phyloP scores from a whole-genome alignment of 768 basidiomycete species.

The Sarcomyxa edulis region DNA sequence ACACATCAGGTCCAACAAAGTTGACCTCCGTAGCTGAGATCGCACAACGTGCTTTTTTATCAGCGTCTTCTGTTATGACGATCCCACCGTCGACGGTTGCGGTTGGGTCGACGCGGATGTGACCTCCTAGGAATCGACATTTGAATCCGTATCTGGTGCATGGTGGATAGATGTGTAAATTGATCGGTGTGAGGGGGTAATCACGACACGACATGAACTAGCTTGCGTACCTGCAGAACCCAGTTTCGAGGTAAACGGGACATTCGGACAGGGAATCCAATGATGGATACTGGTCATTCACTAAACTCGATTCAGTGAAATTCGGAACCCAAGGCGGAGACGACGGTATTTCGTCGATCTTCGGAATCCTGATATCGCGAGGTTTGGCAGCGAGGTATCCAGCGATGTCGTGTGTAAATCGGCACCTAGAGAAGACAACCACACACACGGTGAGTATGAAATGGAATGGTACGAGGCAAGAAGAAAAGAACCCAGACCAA shows the following conservation, averaged over 20 bases:
- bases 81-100: slow-evolving; percentile 40
- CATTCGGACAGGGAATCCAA: slow-evolving; percentile 49
- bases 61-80: slow-evolving; percentile 47
- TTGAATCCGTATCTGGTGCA: slow-evolving; percentile 65
- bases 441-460: neutral
- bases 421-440: slow-evolving; percentile 57
- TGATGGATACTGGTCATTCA: slow-evolving; percentile 24
- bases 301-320: neutral
- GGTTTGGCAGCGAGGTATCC: slow-evolving; percentile 76
- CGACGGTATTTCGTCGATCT: slow-evolving; percentile 33
- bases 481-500: neutral
- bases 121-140: slow-evolving; percentile 85
- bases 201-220: neutral
- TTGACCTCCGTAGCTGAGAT: slow-evolving; percentile 61
- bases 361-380: slow-evolving; percentile 61
- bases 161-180: slow-evolving; percentile 1
- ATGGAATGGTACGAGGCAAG: neutral
- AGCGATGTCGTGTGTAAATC: slow-evolving; percentile 71
- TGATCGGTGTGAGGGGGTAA: neutral
- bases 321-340: slow-evolving; percentile 46
- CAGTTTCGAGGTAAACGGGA: slow-evolving; percentile 62
- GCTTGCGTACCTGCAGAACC: slow-evolving; percentile 56
- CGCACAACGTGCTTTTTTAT: slow-evolving; percentile 46
- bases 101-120: slow-evolving; percentile 43
- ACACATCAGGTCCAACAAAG: slow-evolving; percentile 48